Evolutionary conservation across 805 yeast genomes (phyloP), one percentile per base, ranked within the genome.

Genomic region (Kluyveromyces dobzhanskii): DNA sequence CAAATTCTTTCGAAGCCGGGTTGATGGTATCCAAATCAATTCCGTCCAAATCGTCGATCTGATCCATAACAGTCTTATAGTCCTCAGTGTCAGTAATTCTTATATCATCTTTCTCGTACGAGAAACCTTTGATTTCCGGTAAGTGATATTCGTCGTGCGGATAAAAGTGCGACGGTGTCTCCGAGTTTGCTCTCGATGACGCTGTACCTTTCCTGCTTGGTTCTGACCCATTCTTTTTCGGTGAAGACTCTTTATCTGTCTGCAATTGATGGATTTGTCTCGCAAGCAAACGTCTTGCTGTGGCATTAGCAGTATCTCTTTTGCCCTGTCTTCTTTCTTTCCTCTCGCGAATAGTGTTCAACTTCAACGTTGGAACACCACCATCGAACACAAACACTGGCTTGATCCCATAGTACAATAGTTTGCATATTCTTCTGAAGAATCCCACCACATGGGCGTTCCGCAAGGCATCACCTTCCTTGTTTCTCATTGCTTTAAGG

Each of bases 311-410:
- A 40, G 71, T 75, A 37, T 80, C 88, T 45, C 77, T 67, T 41
- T 85, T 72, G 1, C 85, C 95, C 47, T 78, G 78, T 32, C 95
- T 63, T 44, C 84, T 62, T 50, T 83, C 85, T 47, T 76, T 73
- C 46, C 99, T 71, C 42, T 75, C 70, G 12, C 69, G 69, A 13
- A 92, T 83, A 0, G 96, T 90, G 42, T 78, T 78, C 45, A 79
- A 67, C 64, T 92, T 92, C 53, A 92, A 62, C 1, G 70, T 68
- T 0, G 96, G 96, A 0, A 94, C 96, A 1, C 92, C 95, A 19
- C 97, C 97, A 64, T 88, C 97, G 66, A 88, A 88, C 1, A 88
- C 92, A 67, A 88, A 88, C 4, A 88, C 81, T 0, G 97, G 97
- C 37, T 66, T 70, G 14, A 83, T 86, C 0, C 97, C 97, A 64